Base-by-base conservation (phyloP, 2,329 filamentous ascomycete genomes). In the Herpotrichia juniperi region DNA sequence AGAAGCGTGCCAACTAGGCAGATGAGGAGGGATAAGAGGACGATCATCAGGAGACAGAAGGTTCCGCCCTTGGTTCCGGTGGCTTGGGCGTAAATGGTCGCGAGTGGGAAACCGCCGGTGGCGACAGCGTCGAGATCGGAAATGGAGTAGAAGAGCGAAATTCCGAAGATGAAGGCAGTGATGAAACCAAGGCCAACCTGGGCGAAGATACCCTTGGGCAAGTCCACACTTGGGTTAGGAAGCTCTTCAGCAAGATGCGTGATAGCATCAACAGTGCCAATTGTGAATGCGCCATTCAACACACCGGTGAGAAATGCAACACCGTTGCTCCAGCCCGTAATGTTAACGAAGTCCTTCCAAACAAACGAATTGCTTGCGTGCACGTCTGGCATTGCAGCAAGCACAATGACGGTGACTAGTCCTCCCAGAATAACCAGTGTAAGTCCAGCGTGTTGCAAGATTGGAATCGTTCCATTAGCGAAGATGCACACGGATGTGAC, bases 271-370 rank as follows among this genome's bases (percentile, higher is more conserved):
- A 84, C 81, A 0, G 83, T 81, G 3, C 86, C 87, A 9, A 89
- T 81, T 35, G 83, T 81, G 62, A 83, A 89, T 1, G 86, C 86
- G 11, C 85, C 87, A 61, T 89, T 89, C 19, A 88, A 76, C 58
- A 87, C 84, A n/a, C 85, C 85, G 1, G 81, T 73, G 17, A 87
- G 68, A 56, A 87, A 87, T 1, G 83, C 83, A 4, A 87, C 80
- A 14, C 83, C 84, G 32, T 81, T 75, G 42, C 72, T 76, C 14
- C 61, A 78, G 1, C 76, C 76, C 0, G 76, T 76, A 26, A 64
- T 56, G 49, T 78, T 78, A 1, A 49, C 48, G 61, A 73, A 78
- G 24, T 76, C 69, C 7, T 53, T 61, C 74, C 74, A 79, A 1
- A 79, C 75, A 45, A 75, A 76, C 1, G 54, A 53, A 17, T 69